Evolutionary conservation across 106 monocot species (phyloP).

Genomic region (Dendrobium huoshanense): DNA sequence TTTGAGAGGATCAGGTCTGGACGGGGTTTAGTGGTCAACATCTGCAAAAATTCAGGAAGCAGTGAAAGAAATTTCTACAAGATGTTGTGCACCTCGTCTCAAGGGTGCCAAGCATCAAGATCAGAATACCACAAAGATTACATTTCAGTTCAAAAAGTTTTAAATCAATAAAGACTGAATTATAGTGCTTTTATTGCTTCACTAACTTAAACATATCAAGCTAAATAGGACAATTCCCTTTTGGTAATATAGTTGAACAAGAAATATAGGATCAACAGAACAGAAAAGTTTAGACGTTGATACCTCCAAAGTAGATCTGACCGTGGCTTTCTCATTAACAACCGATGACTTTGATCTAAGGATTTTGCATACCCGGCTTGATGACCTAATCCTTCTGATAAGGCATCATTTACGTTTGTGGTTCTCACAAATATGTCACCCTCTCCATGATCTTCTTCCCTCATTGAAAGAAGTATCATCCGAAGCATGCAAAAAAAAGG

Average conservation of each 20-base stretch:
- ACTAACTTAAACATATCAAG: neutral
- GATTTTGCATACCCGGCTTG: constrained; percentile 20
- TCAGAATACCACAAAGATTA: neutral
- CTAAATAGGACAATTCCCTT: neutral
- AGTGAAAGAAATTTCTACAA: too few species aligned
- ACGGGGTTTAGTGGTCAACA: too few species aligned
- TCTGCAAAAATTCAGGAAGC: too few species aligned
- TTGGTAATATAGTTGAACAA: neutral
- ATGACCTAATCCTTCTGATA: constrained; percentile 55
- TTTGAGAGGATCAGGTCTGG: too few species aligned
- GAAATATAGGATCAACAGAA: neutral
- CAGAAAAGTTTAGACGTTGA: neutral
- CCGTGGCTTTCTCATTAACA: constrained; percentile 63
- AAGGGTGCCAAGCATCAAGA: neutral
- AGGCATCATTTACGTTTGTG: constrained; percentile 54
- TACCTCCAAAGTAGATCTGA: constrained; percentile 98
- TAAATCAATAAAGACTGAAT: neutral
- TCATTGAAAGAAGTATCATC: constrained; percentile 81
- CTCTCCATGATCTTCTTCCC: constrained; percentile 87
- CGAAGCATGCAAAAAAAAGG: constrained; percentile 97
- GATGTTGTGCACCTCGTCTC: neutral
- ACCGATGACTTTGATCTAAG: constrained; percentile 42
- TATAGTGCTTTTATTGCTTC: neutral
- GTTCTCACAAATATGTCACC: constrained; percentile 62
- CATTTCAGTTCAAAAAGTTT: neutral